Evolutionary conservation across 805 yeast genomes (phyloP).

Genomic region (Isabelozyma pseudorhagii): DNA sequence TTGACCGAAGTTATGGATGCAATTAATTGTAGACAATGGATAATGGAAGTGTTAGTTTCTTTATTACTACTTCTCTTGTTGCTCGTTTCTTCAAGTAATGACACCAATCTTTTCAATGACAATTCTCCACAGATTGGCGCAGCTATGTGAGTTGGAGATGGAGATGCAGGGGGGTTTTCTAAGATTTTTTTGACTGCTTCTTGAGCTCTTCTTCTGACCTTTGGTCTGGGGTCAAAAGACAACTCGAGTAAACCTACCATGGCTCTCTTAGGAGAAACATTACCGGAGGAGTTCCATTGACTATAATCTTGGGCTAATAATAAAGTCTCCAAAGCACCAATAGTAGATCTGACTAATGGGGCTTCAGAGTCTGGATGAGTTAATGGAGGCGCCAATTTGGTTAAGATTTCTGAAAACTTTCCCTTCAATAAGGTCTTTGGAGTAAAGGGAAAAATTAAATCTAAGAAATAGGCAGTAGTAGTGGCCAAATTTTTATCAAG

Average conservation of each 20-base stretch:
- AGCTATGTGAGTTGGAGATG: constrained; percentile 76
- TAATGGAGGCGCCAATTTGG: constrained; percentile 78
- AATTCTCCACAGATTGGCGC: constrained; percentile 66
- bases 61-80: constrained; percentile 38
- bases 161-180: constrained; percentile 68
- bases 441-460: constrained; percentile 70
- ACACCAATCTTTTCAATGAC: constrained; percentile 53
- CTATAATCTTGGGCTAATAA: constrained; percentile 75
- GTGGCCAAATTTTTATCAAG: constrained; percentile 66
- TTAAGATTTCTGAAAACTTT: constrained; percentile 73
- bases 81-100: constrained; percentile 36
- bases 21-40: constrained; percentile 77
- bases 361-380: constrained; percentile 70
- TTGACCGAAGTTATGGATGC: constrained; percentile 65
- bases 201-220: constrained; percentile 91
- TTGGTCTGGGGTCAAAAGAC: constrained; percentile 86
- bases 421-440: constrained; percentile 67
- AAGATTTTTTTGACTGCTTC: constrained; percentile 76
- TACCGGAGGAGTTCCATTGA: constrained; percentile 63
- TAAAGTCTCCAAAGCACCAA: constrained; percentile 80
- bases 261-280: constrained; percentile 79
- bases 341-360: constrained; percentile 74
- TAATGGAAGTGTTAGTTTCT: constrained; percentile 55
- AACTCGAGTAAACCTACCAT: constrained; percentile 73
- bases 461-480: constrained; percentile 76